Conservation (phyloP, 805 yeast genomes). For the Jamesozyma lodderae region DNA sequence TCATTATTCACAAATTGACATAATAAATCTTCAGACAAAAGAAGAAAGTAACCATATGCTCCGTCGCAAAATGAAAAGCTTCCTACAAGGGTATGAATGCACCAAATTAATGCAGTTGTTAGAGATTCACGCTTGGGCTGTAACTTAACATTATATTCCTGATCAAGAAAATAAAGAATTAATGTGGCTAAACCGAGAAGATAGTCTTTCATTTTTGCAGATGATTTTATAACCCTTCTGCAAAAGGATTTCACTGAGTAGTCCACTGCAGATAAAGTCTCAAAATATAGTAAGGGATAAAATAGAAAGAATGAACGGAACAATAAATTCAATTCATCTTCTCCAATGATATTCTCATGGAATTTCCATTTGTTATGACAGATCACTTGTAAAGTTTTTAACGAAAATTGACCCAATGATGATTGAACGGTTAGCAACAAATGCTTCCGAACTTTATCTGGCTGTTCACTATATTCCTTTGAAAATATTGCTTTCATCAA, state of each 20-base stretch:
- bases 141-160: not conserved
- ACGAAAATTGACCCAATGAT: constrained; percentile 44
- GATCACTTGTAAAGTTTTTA: constrained; percentile 29
- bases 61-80: constrained; percentile 57
- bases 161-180: constrained; percentile 9
- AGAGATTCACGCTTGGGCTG: constrained; percentile 4
- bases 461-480: constrained; percentile 17
- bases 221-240: constrained; percentile 36
- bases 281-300: constrained; percentile 44
- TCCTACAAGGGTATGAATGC: constrained; percentile 71
- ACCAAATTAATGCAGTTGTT: constrained; percentile 35
- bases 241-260: constrained; percentile 35
- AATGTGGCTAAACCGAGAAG: constrained; percentile 28
- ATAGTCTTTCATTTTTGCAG: constrained; percentile 38
- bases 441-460: constrained; percentile 32
- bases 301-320: constrained; percentile 32
- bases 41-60: constrained; percentile 52
- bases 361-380: constrained; percentile 30
- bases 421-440: constrained; percentile 36
- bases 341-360: constrained; percentile 5
- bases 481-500: constrained; percentile 33
- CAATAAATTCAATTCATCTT: constrained; percentile 16
- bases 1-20: constrained; percentile 35
- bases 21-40: constrained; percentile 47
- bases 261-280: constrained; percentile 37